These are phyloP conservation scores for Fonsecaea pedrosoi DNA, from an alignment of 2,329 filamentous ascomycete genomes.

Conservation along the genomic window DNA sequence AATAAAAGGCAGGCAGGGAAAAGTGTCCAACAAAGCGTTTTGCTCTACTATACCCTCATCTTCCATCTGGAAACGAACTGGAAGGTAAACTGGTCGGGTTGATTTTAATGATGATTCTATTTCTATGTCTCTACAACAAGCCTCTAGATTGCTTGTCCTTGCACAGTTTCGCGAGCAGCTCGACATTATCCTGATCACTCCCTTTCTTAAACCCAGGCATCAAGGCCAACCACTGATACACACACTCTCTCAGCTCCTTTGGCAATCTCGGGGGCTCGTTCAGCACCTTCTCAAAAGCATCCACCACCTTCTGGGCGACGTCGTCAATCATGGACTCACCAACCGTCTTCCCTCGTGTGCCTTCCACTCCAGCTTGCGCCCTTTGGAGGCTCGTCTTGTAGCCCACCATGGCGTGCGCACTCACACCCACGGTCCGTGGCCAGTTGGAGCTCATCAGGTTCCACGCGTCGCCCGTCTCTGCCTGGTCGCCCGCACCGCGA, in stretches of 20 bases:
- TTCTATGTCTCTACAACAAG: conserved; percentile 27
- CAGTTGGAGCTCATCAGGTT: conserved; percentile 41
- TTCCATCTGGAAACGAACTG: background rate
- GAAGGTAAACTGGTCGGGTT: background rate
- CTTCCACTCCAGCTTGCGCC: conserved; percentile 4
- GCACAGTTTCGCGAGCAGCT: conserved; percentile 30
- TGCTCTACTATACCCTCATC: background rate
- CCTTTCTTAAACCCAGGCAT: conserved; percentile 39
- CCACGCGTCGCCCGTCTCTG: conserved; percentile 35
- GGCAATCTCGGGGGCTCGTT: conserved; percentile 34
- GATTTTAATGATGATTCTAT: background rate
- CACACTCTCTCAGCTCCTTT: conserved; percentile 36
- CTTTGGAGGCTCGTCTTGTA: conserved; percentile 37
- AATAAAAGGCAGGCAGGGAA: too few relatives aligned
- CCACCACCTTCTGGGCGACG: conserved; percentile 35
- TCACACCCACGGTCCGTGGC: conserved; percentile 37
- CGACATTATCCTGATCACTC: conserved; percentile 27
- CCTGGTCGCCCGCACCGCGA: conserved; percentile 39
- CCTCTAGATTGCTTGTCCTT: conserved; percentile 35
- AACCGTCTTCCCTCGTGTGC: background rate
- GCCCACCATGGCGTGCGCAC: conserved; percentile 36
- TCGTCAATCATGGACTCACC: conserved; percentile 33
- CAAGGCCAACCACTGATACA: conserved; percentile 40
- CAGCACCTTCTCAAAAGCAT: conserved; percentile 38
- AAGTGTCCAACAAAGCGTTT: too few relatives aligned